Evolutionary conservation across 2,329 filamentous ascomycete genomes (phyloP).

Genomic region (Domatiomyces globalis): DNA sequence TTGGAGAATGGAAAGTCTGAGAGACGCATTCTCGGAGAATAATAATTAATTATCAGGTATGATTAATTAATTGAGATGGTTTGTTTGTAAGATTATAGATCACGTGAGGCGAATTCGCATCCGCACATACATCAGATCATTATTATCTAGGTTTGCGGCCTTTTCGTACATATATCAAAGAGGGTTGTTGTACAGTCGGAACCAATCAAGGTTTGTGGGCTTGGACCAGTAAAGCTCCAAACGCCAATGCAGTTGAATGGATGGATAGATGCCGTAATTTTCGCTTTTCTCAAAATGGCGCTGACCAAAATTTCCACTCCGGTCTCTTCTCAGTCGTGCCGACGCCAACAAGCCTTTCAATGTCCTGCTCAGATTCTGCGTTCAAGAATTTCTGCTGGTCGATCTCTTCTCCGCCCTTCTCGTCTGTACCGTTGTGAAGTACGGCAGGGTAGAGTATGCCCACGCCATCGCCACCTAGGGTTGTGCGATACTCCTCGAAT

Average conservation of each 20-base stretch:
- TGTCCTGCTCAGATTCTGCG: conserved; percentile 68
- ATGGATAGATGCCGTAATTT: not conserved
- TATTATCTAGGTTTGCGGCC: not conserved
- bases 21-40: not conserved
- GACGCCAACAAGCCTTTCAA: conserved; percentile 78
- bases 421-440: conserved; percentile 66
- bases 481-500: conserved; percentile 76
- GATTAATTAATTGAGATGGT: not conserved
- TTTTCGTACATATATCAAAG: not conserved
- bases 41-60: too few species aligned
- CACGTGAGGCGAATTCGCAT: not conserved
- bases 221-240: not conserved
- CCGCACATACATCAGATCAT: not conserved
- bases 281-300: not conserved
- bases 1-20: too few species aligned
- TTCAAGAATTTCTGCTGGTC: conserved; percentile 77
- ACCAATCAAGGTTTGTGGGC: not conserved
- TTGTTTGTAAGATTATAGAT: not conserved
- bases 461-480: conserved; percentile 81
- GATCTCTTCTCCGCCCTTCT: conserved; percentile 81
- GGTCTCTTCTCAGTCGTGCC: conserved; percentile 54
- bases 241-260: not conserved
- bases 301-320: conserved; percentile 73
- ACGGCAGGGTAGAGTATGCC: conserved; percentile 90
- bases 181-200: not conserved